Base-by-base conservation (phyloP, 176 grass and related monocot species). In the Alloteropsis semialata region DNA sequence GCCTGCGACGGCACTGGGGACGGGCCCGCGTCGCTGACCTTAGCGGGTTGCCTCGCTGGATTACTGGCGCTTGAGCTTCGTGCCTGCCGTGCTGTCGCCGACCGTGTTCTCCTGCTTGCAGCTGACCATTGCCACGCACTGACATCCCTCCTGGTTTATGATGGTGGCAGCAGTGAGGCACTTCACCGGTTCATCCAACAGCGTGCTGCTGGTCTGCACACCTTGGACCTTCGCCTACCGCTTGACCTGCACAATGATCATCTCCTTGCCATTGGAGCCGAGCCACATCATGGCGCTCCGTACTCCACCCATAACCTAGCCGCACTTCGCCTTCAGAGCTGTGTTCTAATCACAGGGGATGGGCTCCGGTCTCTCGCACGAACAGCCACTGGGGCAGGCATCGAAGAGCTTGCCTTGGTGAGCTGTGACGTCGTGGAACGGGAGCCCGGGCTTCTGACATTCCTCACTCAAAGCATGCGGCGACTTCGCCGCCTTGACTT, bases 181-280 rank as follows among this genome's bases (percentile, higher is more conserved):
- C 96, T 98, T 22, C 90, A 80, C 62, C 78, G 87, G 6, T 98
- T 98, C 80, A 95, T 98, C 83, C 80, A 91, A 33, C 96, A 82
- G 51, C 96, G 91, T 19, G 87, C 91, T 33, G 78, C 88, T 0
- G 82, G 39, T 1, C 76, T 98, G 48, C 92, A 76, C 33, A 93
- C 85, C 39, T 86, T 98, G 73, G 96, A 98, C 80, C 90, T 98
- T 43, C 96, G 96, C 66, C 92, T 98, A 19, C 92, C 96, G 18
- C 91, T 98, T 0, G 96, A 95, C 85, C 87, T 98, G 50, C 90
- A 95, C 82, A 95, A 98, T 5, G 96, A 95, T 67, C 96, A 98
- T 55, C 91, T 98, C 30, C 78, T 93, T 70, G 92, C 92, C 1
- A 89, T 94, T 15, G 92, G 89, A 1, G 84, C 75, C 1, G 83